Conservation (phyloP, 495 filamentous ascomycete species). For the Podospora conica region DNA sequence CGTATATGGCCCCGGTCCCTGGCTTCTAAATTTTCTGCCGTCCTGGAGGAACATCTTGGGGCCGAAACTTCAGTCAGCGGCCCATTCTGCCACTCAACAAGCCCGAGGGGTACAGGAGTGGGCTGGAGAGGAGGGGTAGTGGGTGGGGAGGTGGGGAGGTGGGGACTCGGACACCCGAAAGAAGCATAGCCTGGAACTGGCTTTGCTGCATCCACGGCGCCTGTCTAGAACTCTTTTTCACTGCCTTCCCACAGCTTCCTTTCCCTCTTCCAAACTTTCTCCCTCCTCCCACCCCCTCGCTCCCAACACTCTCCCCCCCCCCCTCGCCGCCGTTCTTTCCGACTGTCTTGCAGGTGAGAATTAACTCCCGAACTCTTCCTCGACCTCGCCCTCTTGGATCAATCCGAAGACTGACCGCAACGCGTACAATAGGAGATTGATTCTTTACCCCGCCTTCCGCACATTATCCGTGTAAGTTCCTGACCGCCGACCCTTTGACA, state of each 20-base stretch:
- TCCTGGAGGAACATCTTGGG: not conserved
- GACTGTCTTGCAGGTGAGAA: not conserved
- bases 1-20: no score
- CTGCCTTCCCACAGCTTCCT: not conserved
- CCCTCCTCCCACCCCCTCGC: constrained; percentile 2
- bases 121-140: constrained; percentile 1
- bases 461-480: not conserved
- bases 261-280: constrained; percentile 8
- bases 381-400: not conserved
- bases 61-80: not conserved
- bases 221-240: not conserved
- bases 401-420: not conserved
- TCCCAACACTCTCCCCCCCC: not conserved
- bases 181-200: not conserved
- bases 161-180: constrained; percentile 1
- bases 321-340: not conserved
- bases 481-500: not conserved
- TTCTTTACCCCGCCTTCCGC: constrained; percentile 9
- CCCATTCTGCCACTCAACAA: not conserved
- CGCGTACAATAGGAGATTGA: not conserved
- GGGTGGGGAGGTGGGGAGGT: not conserved
- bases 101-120: not conserved
- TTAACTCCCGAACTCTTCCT: not conserved
- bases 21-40: not conserved
- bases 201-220: not conserved